Base-by-base conservation (phyloP, 2,329 filamentous ascomycete genomes). In the Cryphonectria radicalis region DNA sequence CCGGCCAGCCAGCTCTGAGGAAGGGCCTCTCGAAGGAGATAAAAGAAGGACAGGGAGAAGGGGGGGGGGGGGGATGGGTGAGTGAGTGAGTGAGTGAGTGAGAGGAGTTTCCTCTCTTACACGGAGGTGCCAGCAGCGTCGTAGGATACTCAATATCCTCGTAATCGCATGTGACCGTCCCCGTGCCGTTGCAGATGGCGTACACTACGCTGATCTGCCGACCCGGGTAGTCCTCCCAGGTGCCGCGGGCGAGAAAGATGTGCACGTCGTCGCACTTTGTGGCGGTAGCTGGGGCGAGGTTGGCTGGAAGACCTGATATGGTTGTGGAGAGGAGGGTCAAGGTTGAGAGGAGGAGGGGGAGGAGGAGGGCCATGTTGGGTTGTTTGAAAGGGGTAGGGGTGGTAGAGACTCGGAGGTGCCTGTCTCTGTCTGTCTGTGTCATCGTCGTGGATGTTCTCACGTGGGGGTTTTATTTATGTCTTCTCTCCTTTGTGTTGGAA, bases 161-260 rank as follows among this genome's bases (percentile, higher is more conserved):
- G 42, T 72, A 72, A 6, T 60, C 65, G n/a, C 71, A 72, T 17
- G 37, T 60, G 32, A 43, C 57, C 13, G 62, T 64, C 62, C 55
- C 66, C 1, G 40, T 62, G 2, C 66, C 70, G n/a, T 71, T 71
- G 57, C 70, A 72, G 14, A 69, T 66, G 55, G 67, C 70, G 25
- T 69, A 59, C 7, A 72, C 70, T 0, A 70, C 46, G 63, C 6
- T 37, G 35, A 66, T 65, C 57, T 72, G 70, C 2, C 70, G 70
- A 35, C 70, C 70, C 25, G 70, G 70, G 22, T 72, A 72, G 19
- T 37, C 63, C 57, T 72, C 70, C 53, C 67, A 66, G n/a, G 65
- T 68, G 28, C 70, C 70, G 35, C 70, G 70, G 4, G 70, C 70
- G 11, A 72, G 67, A 43, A 72, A 72, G 55, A 72, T 72, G 67